These are phyloP conservation scores for Thielaviopsis euricoi DNA, from an alignment of 2,329 filamentous ascomycete genomes.

Conservation along the genomic window DNA sequence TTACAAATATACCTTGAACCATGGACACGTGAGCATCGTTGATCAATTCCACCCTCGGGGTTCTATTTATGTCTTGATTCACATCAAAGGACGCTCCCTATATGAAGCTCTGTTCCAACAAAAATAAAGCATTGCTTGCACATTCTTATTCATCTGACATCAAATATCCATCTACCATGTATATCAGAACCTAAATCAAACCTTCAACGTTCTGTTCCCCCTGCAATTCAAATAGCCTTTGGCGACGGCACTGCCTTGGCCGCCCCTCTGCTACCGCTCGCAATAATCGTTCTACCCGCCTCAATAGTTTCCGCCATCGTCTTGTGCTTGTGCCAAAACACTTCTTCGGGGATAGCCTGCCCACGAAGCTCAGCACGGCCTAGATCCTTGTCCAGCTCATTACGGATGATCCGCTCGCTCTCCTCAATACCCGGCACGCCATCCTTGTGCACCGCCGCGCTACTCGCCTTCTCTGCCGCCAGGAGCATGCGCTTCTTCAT, in stretches of 20 bases:
- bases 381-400: conserved; percentile 47
- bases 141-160: no score
- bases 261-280: conserved; percentile 17
- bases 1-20: no score
- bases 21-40: no score
- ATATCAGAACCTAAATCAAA: no score
- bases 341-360: conserved; percentile 26
- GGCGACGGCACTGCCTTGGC: neutral
- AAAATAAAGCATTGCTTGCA: no score
- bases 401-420: conserved; percentile 47
- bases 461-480: conserved; percentile 47
- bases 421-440: conserved; percentile 30
- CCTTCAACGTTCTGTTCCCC: no score
- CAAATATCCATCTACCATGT: no score
- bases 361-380: conserved; percentile 26
- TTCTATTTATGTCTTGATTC: no score
- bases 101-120: no score
- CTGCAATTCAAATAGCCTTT: neutral
- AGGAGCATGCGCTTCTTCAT: conserved; percentile 60
- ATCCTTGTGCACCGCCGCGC: conserved; percentile 33
- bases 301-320: conserved; percentile 40
- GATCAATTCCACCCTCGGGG: no score
- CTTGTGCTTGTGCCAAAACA: conserved; percentile 46
- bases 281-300: conserved; percentile 37
- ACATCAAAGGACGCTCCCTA: no score